phyloP scores from a whole-genome alignment of 202 grass and related monocot species.

The Panicum virgatum region DNA sequence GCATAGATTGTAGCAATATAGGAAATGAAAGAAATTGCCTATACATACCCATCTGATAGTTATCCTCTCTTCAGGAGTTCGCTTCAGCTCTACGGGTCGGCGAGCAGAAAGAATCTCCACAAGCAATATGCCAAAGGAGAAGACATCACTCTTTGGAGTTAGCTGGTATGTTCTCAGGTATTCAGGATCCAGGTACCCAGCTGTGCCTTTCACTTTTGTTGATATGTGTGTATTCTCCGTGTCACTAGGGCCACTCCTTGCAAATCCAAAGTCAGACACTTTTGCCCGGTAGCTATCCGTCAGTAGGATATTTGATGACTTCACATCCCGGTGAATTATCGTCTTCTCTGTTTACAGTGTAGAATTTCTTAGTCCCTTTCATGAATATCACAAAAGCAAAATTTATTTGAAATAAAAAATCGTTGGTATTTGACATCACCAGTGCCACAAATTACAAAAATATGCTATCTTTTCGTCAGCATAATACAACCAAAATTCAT shows the following conservation, averaged over 20 bases:
- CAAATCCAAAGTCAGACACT: slow-evolving; percentile 93
- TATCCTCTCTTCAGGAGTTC: slow-evolving; percentile 71
- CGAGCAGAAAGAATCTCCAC: slow-evolving; percentile 91
- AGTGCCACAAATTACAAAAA: background rate
- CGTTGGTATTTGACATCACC: background rate
- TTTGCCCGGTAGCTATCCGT: slow-evolving; percentile 88
- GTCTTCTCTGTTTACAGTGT: slow-evolving; percentile 76
- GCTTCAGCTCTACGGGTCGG: slow-evolving; percentile 86
- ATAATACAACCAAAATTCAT: background rate
- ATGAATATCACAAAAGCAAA: background rate
- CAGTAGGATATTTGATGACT: slow-evolving; percentile 95
- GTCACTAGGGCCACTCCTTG: slow-evolving; percentile 84
- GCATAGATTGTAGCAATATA: background rate
- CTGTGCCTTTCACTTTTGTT: slow-evolving; percentile 98
- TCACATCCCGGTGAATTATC: slow-evolving; percentile 96
- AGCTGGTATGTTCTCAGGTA: slow-evolving; percentile 93
- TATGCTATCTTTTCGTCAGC: background rate
- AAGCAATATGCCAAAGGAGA: slow-evolving; percentile 96
- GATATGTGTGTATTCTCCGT: slow-evolving; percentile 97
- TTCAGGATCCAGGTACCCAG: slow-evolving; percentile 94
- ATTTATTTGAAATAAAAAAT: background rate
- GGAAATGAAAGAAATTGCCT: background rate
- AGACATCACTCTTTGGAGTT: slow-evolving; percentile 97
- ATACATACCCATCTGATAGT: slow-evolving; percentile 95
- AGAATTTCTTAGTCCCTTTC: slow-evolving; percentile 26